Conservation (phyloP, 257 asterid species). For the Salvia rosmarinus region DNA sequence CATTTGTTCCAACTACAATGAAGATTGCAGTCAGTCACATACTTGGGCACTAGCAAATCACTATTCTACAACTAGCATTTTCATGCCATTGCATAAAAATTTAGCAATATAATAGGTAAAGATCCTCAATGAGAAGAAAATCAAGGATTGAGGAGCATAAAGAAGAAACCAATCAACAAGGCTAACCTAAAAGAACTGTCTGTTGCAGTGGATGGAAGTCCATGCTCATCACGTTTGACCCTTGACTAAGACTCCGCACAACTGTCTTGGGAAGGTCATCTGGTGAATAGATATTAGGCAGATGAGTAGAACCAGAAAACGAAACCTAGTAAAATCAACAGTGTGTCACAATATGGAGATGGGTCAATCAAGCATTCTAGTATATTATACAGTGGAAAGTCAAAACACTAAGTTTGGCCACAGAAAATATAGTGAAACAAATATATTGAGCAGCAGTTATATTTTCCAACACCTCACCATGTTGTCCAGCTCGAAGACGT, state of each 20-base stretch:
- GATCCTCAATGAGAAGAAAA: background rate
- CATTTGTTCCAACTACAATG: slow-evolving; percentile 89
- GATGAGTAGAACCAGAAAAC: too few species aligned
- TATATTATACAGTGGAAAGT: background rate
- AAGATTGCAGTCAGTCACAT: slow-evolving; percentile 26
- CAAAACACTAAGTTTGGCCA: slow-evolving; percentile 1
- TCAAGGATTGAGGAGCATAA: background rate
- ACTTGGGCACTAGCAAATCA: slow-evolving; percentile 6
- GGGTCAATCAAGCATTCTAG: slow-evolving; percentile 8
- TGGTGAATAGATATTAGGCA: too few species aligned
- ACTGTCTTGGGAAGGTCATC: slow-evolving; percentile 88
- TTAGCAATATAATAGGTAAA: background rate
- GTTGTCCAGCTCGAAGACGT: slow-evolving; percentile 80
- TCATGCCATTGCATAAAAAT: slow-evolving; percentile 6
- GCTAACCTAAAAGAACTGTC: slow-evolving; percentile 87
- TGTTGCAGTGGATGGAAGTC: slow-evolving; percentile 98
- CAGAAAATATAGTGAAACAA: slow-evolving; percentile 5
- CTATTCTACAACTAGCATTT: slow-evolving; percentile 4
- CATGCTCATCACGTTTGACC: slow-evolving; percentile 97
- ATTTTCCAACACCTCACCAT: slow-evolving; percentile 64
- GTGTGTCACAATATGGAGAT: too few species aligned
- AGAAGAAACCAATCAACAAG: slow-evolving; percentile 16
- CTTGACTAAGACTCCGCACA: slow-evolving; percentile 83
- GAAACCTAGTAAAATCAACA: too few species aligned
- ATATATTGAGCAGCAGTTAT: slow-evolving; percentile 24